Evolutionary conservation across 2,329 filamentous ascomycete genomes (phyloP), one percentile per base, ranked within the genome.

Genomic region (Sodiomyces alkalinus): DNA sequence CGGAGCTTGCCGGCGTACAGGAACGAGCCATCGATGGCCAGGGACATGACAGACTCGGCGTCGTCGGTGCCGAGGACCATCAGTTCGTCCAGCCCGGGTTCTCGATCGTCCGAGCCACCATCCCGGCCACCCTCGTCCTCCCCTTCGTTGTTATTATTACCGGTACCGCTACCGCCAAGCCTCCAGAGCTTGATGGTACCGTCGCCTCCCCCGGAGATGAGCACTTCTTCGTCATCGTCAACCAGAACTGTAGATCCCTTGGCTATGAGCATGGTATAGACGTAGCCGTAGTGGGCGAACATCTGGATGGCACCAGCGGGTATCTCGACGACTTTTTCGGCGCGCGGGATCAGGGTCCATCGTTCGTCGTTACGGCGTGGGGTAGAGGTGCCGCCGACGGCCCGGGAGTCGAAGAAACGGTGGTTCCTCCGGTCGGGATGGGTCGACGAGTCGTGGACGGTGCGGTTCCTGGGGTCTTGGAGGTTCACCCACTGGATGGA

Each of bases 171-270:
- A 2, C 36, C 35, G 7, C 48, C 55, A 11, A 93, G 63, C 29
- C 68, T 70, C 90, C 90, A 98, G n/a, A 96, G 52, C 52, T 93
- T 92, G 47, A 98, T 86, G 0, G 80, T 81, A 1, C 90, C 92
- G 46, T 96, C 90, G 18, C 90, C 92, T 19, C 83, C 86, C 7
- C 86, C 90, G 0, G 87, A 92, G 18, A 98, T 72, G 20, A 98
- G 51, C 1, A 92, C 74, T 41, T 96, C 86, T 16, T 79, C 73
- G 2, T 81, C 74, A 0, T 69, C 62, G 6, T 77, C 77, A 4
- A 82, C 65, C 6, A 82, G 64, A 2, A 72, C 60, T 0, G 67
- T 72, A 0, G 67, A 64, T 0, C 80, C 81, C 35, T 70, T 74
- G 1, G 82, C 75, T 33, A 98, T 64, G 5, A 92, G 64, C 87